A percentile compares a stretch with the other conserved stretches of the same genome.
These are phyloP conservation scores for Naganishia vaughanmartiniae DNA, from an alignment of 768 basidiomycete species.

Conservation along the genomic window DNA sequence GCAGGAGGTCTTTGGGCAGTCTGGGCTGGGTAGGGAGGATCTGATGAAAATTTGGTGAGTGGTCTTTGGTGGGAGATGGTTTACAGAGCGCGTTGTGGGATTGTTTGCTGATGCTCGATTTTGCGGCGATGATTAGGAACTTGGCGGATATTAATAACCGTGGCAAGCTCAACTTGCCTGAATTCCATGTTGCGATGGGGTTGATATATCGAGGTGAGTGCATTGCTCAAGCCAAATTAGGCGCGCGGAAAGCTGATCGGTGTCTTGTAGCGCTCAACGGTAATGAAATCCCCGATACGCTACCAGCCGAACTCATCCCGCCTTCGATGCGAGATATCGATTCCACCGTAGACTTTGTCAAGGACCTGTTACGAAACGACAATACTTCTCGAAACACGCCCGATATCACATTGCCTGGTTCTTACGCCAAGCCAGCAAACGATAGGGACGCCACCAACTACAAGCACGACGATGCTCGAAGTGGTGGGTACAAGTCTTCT, in stretches of 20 bases:
- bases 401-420: constrained; percentile 36
- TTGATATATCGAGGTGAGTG: constrained; percentile 89
- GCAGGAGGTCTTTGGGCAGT: constrained; percentile 88
- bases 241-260: background rate
- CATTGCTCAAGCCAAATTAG: background rate
- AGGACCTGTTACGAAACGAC: constrained; percentile 81
- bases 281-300: constrained; percentile 77
- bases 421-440: constrained; percentile 12
- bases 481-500: constrained; percentile 74
- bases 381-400: constrained; percentile 57
- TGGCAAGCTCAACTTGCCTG: constrained; percentile 89
- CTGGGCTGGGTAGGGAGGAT: constrained; percentile 82
- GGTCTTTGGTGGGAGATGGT: background rate
- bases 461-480: constrained; percentile 67
- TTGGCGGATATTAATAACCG: constrained; percentile 89
- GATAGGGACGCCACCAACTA: constrained; percentile 84
- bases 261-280: constrained; percentile 73
- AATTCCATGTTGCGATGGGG: constrained; percentile 98
- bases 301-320: constrained; percentile 85
- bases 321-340: constrained; percentile 87
- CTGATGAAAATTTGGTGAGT: constrained; percentile 87
- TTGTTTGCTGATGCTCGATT: background rate
- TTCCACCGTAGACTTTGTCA: constrained; percentile 82
- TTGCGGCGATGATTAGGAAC: constrained; percentile 60
- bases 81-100: background rate